phyloP scores from a whole-genome alignment of 352 stramenopile species.

The Phytophthora podocarpi region DNA sequence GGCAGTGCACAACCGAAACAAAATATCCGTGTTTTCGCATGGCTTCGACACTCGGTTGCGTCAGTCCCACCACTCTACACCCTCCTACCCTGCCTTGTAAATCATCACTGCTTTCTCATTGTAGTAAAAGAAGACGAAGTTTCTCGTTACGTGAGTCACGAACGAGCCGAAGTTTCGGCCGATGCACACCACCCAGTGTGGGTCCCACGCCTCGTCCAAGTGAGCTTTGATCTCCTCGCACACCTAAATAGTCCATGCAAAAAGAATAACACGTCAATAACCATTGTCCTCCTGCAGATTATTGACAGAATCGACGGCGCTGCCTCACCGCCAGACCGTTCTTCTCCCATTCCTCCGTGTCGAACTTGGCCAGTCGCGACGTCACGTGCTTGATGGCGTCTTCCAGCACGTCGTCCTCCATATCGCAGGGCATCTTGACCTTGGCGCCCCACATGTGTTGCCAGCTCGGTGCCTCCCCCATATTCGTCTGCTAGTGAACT shows the following conservation, averaged over 20 bases:
- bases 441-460: constrained; percentile 89
- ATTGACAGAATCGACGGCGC: too few species aligned
- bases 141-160: constrained; percentile 92
- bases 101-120: constrained; percentile 89
- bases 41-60: too few species aligned
- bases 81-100: constrained; percentile 84
- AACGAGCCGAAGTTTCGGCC: constrained; percentile 93
- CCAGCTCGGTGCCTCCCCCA: constrained; percentile 82
- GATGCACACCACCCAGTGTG: constrained; percentile 88
- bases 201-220: constrained; percentile 78
- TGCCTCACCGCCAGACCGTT: constrained; percentile 66
- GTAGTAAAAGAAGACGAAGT: constrained; percentile 94
- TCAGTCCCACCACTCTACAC: background rate
- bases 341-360: constrained; percentile 90
- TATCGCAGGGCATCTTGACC: constrained; percentile 89
- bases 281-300: too few species aligned
- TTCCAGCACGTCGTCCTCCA: constrained; percentile 89
- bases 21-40: background rate
- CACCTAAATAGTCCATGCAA: constrained; percentile 39
- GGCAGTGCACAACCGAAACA: background rate
- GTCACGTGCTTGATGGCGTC: constrained; percentile 84
- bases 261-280: background rate
- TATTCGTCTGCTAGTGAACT: constrained; percentile 27
- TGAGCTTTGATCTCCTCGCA: constrained; percentile 85
- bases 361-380: constrained; percentile 55